phyloP scores from a whole-genome alignment of 139 green algal species.

The Chlamydomonas eustigma region DNA sequence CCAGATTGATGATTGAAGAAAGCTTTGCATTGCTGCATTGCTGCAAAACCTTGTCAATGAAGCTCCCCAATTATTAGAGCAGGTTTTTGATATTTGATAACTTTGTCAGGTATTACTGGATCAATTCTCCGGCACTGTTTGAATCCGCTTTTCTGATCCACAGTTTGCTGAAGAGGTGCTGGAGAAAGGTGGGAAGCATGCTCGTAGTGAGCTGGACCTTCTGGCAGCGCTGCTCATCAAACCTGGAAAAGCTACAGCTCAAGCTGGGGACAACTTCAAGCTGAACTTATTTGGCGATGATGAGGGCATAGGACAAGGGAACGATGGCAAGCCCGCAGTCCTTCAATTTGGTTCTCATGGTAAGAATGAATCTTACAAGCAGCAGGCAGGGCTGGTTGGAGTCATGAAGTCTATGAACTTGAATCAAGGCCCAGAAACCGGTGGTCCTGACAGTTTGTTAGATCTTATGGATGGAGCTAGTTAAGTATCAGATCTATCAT shows the following conservation, averaged over 20 bases:
- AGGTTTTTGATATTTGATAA: too few relatives aligned
- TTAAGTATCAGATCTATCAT: too few relatives aligned
- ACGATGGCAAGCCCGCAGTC: background rate
- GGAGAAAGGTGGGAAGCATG: constrained; percentile 8
- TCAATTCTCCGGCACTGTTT: too few relatives aligned
- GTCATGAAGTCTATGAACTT: background rate
- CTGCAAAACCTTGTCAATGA: too few relatives aligned
- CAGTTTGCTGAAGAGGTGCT: constrained; percentile 18
- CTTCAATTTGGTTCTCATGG: background rate
- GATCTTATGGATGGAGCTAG: constrained; percentile 27
- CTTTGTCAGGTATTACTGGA: too few relatives aligned
- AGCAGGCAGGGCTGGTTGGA: constrained; percentile 13
- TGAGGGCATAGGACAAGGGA: background rate
- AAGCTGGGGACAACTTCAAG: constrained; percentile 32
- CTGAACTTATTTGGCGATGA: constrained; percentile 26
- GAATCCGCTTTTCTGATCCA: too few relatives aligned
- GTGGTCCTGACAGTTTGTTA: constrained; percentile 7
- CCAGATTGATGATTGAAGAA: too few relatives aligned
- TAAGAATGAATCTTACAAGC: constrained; percentile 13
- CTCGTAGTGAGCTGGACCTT: constrained; percentile 21
- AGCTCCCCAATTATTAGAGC: too few relatives aligned
- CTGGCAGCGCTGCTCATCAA: constrained; percentile 25
- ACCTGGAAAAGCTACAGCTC: background rate
- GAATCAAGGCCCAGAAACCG: background rate
- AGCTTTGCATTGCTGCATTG: too few relatives aligned